These are phyloP conservation scores for Chlorella sorokiniana DNA, from an alignment of 139 green algal genomes.

Conservation along the genomic window DNA sequence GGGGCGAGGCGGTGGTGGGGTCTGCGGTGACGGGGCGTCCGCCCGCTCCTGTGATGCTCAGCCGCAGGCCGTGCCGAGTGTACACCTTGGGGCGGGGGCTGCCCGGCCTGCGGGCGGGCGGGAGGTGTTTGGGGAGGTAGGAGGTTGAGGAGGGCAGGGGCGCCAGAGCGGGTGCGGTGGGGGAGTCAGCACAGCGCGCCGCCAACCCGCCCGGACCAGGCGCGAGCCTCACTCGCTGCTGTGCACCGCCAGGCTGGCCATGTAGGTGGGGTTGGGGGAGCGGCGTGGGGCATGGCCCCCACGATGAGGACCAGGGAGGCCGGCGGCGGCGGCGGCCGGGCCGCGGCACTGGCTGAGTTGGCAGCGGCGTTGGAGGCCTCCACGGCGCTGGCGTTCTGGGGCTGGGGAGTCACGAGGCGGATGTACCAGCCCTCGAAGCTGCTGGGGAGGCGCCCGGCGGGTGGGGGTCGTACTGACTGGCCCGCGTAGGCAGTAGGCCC, in stretches of 20 bases:
- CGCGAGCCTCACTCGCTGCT: not conserved
- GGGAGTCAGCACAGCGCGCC: not conserved
- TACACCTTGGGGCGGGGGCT: not conserved
- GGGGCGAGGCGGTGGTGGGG: not conserved
- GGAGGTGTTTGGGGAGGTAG: not conserved
- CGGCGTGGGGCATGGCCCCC: not conserved
- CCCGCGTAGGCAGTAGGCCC: too few species aligned
- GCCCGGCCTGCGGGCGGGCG: not conserved
- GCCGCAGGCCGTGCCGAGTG: not conserved
- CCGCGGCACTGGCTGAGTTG: not conserved
- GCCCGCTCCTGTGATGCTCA: not conserved
- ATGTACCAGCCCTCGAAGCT: slow-evolving; percentile 12
- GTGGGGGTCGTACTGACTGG: slow-evolving; percentile 13
- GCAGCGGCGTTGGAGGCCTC: not conserved
- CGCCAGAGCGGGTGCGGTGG: not conserved
- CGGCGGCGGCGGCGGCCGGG: not conserved
- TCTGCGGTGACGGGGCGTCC: not conserved
- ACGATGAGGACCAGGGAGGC: not conserved
- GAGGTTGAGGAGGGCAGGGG: not conserved
- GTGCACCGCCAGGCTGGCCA: slow-evolving; percentile 4
- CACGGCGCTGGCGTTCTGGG: not conserved
- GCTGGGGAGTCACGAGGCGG: not conserved
- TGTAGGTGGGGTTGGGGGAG: not conserved
- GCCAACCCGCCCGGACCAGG: not conserved
- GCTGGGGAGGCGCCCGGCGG: not conserved